Evolutionary conservation across 495 filamentous ascomycete species (phyloP).

Genomic region (Filosporella fistucella): DNA sequence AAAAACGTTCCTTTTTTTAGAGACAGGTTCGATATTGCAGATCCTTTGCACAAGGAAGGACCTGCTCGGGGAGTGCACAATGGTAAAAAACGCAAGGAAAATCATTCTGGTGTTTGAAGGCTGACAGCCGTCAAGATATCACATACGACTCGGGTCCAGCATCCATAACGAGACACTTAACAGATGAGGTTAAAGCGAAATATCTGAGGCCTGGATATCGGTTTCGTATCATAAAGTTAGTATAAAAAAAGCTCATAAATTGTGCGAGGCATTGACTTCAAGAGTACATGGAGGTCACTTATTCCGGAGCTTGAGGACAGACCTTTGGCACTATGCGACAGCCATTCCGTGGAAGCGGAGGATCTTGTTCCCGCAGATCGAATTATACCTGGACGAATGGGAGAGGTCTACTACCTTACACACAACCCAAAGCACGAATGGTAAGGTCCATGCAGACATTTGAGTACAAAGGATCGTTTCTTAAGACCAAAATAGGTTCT

Average conservation of each 20-base stretch:
- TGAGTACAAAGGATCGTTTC: not conserved
- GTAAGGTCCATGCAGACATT: not conserved
- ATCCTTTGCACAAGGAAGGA: not conserved
- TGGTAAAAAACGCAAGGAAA: too few relatives aligned
- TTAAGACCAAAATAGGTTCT: too few relatives aligned
- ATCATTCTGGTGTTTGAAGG: too few relatives aligned
- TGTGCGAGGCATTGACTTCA: not conserved
- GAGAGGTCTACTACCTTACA: not conserved
- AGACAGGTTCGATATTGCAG: not conserved
- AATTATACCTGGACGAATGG: not conserved
- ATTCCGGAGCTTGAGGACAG: not conserved
- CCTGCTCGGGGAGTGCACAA: not conserved
- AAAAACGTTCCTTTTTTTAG: not conserved
- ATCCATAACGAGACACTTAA: not conserved
- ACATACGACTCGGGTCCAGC: not conserved
- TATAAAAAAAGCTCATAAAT: not conserved
- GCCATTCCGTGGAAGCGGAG: not conserved
- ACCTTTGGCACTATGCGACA: not conserved
- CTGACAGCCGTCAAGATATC: too few relatives aligned
- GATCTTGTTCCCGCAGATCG: not conserved
- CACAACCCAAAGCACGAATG: not conserved
- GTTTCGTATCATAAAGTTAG: slow-evolving; percentile 1
- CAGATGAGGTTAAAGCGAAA: not conserved
- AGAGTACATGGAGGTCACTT: not conserved
- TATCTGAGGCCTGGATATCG: not conserved